These are phyloP conservation scores for Kodamaea ohmeri DNA, from an alignment of 1,139 yeast species.

Conservation along the genomic window DNA sequence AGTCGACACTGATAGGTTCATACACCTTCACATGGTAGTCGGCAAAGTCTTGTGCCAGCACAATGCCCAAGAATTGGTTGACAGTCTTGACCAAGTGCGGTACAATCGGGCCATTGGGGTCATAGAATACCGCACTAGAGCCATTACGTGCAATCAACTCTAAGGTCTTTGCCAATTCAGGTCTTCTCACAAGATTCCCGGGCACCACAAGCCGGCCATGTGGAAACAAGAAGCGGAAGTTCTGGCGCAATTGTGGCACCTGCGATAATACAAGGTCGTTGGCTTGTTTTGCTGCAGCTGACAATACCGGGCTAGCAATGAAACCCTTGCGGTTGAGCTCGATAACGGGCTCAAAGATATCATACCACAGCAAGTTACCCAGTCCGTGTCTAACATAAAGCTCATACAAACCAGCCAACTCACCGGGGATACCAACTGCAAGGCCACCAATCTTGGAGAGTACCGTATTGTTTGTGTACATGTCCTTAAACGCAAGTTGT, in stretches of 20 bases:
- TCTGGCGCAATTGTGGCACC: conserved; percentile 26
- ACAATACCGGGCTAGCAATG: conserved; percentile 49
- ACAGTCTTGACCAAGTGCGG: conserved; percentile 47
- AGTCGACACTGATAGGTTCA: conserved; percentile 49
- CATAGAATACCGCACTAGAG: conserved; percentile 73
- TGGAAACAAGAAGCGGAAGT: conserved; percentile 40
- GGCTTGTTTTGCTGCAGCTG: conserved; percentile 25
- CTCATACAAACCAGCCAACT: conserved; percentile 71
- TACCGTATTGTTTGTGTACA: conserved; percentile 51
- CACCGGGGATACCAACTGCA: conserved; percentile 88
- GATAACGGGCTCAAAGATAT: conserved; percentile 72
- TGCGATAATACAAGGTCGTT: conserved; percentile 27
- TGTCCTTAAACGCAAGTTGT: conserved; percentile 51
- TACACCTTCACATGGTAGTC: conserved; percentile 55
- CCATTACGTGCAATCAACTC: conserved; percentile 71
- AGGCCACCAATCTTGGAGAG: conserved; percentile 75
- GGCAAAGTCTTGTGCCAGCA: conserved; percentile 61
- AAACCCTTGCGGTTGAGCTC: conserved; percentile 69
- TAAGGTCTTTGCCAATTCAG: conserved; percentile 63
- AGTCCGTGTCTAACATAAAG: conserved; percentile 63
- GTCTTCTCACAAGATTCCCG: conserved; percentile 64
- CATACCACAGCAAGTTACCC: conserved; percentile 69
- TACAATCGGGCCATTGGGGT: conserved; percentile 75
- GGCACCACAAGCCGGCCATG: conserved; percentile 32
- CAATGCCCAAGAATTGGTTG: conserved; percentile 56